Evolutionary conservation across 257 asterid genomes (phyloP), one percentile per base, ranked within the genome.

Genomic region (Coffea canephora): DNA sequence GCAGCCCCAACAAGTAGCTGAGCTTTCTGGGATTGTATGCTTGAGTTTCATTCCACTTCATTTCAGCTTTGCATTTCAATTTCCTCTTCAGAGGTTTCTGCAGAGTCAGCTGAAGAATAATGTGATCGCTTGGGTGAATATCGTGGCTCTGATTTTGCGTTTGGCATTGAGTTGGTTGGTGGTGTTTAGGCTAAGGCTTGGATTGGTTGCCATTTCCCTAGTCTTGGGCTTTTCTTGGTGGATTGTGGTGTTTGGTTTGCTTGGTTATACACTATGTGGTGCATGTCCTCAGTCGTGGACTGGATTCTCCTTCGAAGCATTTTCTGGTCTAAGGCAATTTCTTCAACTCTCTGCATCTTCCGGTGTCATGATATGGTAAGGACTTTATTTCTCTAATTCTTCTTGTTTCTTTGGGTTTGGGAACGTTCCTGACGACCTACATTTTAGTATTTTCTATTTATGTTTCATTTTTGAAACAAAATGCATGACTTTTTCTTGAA

Each of bases 321-420:
- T 95, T 39, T 69, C 92, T 18, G 99, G 97, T 2, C 83, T 95
- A 50, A 91, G 98, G 97, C 93, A 90, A 3, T 95, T 95, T 75
- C 25, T 89, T 1, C 92, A 90, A 71, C 92, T 95, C 25, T 95
- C 97, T 0, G 84, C 88, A 64, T 90, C 98, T 55, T 95, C 99
- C 14, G 99, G 99, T 0, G 93, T 95, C 83, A 95, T 95, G 98
- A 86, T 95, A 1, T 93, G 99, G 97, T 93, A 75, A 73, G 59
- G 1, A 34, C 39, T 71, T 1, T 31, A 31, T 46, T 69, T 39
- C 52, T 19, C 12, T 69, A 8, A 39, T 1, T 23, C 15, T 68
- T 12, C 1, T 19, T 5, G 15, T 65, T 65, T 65, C 43, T 34
- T 6, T 52, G 14, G 43, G 43, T 39, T 4, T 39, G 43, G 43